Evolutionary conservation across 805 yeast genomes (phyloP).

Genomic region (Saccharomyces jurei): DNA sequence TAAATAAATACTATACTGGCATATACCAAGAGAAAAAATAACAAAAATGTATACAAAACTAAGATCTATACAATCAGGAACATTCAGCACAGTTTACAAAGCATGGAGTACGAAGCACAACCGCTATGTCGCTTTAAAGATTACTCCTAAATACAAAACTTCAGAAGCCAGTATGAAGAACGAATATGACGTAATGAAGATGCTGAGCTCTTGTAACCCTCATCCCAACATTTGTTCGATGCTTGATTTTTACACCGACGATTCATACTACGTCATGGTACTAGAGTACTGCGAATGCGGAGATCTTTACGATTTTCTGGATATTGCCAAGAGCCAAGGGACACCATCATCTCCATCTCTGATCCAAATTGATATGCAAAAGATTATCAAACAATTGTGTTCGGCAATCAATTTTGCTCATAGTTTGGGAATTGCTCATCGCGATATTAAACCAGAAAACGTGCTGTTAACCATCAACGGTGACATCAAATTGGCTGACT

Average conservation of each 20-base stretch:
- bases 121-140: constrained; percentile 25
- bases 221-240: constrained; percentile 53
- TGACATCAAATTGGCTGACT: constrained; percentile 57
- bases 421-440: constrained; percentile 50
- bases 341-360: constrained; percentile 7
- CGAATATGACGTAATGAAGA: constrained; percentile 31
- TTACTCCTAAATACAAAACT: constrained; percentile 18
- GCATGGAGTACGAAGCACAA: constrained; percentile 18
- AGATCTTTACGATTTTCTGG: constrained; percentile 52
- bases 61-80: constrained; percentile 25
- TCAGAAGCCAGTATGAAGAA: constrained; percentile 11
- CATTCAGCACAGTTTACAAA: constrained; percentile 28
- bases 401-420: constrained; percentile 50
- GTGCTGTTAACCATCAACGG: constrained; percentile 44
- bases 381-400: constrained; percentile 41
- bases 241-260: constrained; percentile 49
- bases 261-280: constrained; percentile 44
- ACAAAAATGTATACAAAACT: constrained; percentile 13
- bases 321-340: constrained; percentile 14
- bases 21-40: not conserved
- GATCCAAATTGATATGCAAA: constrained; percentile 27
- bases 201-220: constrained; percentile 27
- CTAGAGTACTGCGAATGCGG: constrained; percentile 62
- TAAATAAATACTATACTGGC: not conserved
- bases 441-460: constrained; percentile 72